Percentiles rank a stretch among this genome's conserved stretches.
Conservation (phyloP, 2,329 filamentous ascomycete species). For the Stachybotrys chartarum region DNA sequence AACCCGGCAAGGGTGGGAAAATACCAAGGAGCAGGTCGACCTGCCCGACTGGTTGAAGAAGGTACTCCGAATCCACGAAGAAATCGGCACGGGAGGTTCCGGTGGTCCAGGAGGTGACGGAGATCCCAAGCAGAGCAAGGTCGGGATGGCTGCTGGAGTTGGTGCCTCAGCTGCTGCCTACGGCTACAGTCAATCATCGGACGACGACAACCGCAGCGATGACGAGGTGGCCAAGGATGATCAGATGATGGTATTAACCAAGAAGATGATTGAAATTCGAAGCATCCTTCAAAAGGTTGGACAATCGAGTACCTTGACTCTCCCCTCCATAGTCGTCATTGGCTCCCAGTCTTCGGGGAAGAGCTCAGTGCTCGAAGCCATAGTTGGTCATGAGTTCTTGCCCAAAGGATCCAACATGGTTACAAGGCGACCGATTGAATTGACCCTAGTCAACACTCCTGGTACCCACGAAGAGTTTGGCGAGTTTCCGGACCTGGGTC, state of each 20-base stretch:
- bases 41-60: conserved; percentile 72
- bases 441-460: conserved; percentile 93
- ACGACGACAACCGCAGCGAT: conserved; percentile 54
- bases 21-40: conserved; percentile 70
- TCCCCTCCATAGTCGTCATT: conserved; percentile 98
- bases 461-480: conserved; percentile 83
- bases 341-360: conserved; percentile 98
- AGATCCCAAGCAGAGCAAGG: conserved; percentile 53
- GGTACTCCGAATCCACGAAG: conserved; percentile 56
- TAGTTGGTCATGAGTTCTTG: conserved; percentile 95
- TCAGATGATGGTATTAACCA: conserved; percentile 98
- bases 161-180: conserved; percentile 73
- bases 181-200: conserved; percentile 62
- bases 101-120: conserved; percentile 38
- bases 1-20: conserved; percentile 73
- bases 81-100: conserved; percentile 44
- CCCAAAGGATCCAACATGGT: conserved; percentile 99
- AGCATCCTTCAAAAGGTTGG: conserved; percentile 86
- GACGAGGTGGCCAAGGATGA: conserved; percentile 76
- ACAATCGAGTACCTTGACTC: conserved; percentile 77
- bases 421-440: conserved; percentile 87
- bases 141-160: conserved; percentile 53
- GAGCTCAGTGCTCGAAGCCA: conserved; percentile 92
- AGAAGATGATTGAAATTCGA: conserved; percentile 99
- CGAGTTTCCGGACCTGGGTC: conserved; percentile 86